Base-by-base conservation (phyloP, 352 stramenopile genomes). In the Phytophthora rubi region DNA sequence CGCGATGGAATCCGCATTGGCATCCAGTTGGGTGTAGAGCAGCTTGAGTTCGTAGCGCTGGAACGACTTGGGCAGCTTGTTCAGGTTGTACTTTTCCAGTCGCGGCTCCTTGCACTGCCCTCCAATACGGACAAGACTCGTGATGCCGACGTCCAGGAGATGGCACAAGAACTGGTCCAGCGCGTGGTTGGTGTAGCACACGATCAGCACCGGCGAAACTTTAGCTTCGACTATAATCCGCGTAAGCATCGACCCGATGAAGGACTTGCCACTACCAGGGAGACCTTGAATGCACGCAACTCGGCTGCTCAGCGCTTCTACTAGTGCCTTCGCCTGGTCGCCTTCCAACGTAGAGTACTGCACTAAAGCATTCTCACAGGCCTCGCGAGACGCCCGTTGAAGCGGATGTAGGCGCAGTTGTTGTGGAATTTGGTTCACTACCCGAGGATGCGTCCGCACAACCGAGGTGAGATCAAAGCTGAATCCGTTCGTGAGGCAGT, bases 181-280 rank as follows among this genome's bases (percentile, higher is more conserved):
- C 12, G 91, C 89, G 65, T 97, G 90, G 75, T 97, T 97, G 13
- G 91, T 97, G 70, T 95, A 97, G 76, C 91, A 97, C 8, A 97
- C 86, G 59, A 85, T 83, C 5, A 97, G 68, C 49, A 97, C 90
- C 4, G 81, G 81, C 13, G 68, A 72, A 5, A 83, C 54, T 5
- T 76, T 65, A 8, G 72, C 72, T 16, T 79, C 56, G 32, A 92
- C 53, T 62, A 97, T 89, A 15, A 88, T 85, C 45, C 83, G 73
- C 26, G 83, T 89, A 33, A 97, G 81, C 18, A 94, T 77, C 1
- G 75, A 82, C 15, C 91, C 91, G 53, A 97, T 88, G 57, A 92
- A 97, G 30, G 83, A 95, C 57, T 97, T 97, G 37, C 89, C 89
- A 48, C 79, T 94, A 51, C 88, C 83, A 54, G 83, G 79, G 10